These are phyloP conservation scores for Pyrenophora teres DNA, from an alignment of 2,329 filamentous ascomycete genomes.

Conservation along the genomic window DNA sequence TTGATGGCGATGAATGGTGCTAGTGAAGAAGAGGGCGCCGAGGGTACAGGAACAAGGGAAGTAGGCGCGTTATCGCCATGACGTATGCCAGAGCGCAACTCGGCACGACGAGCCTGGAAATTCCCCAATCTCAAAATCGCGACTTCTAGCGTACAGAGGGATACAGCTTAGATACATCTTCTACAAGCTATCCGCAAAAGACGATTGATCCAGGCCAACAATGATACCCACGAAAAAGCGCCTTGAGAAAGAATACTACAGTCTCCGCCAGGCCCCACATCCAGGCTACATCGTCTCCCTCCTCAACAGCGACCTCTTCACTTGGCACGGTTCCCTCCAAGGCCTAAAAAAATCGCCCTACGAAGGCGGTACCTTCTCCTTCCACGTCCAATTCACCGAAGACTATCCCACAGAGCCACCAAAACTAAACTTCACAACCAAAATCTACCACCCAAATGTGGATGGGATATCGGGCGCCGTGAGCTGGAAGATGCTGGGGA, in stretches of 20 bases:
- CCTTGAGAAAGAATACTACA: slow-evolving; percentile 4
- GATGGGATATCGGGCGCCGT: not conserved
- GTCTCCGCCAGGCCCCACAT: not conserved
- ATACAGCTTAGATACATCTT: no score
- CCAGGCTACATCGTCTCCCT: slow-evolving; percentile 1
- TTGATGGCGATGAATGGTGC: no score
- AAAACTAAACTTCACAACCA: slow-evolving; percentile 1
- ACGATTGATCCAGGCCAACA: no score
- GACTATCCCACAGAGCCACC: slow-evolving; percentile 5
- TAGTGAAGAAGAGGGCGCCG: no score
- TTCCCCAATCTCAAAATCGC: no score
- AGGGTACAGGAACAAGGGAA: no score
- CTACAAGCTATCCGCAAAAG: no score
- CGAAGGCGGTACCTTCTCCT: not conserved
- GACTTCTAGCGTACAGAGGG: no score
- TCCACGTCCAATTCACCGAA: slow-evolving; percentile 6
- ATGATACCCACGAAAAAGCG: slow-evolving; percentile 4
- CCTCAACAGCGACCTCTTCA: slow-evolving; percentile 1
- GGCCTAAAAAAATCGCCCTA: slow-evolving; percentile 1
- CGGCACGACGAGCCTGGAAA: no score
- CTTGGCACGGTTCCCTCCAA: slow-evolving; percentile 1
- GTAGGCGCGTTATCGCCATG: no score
- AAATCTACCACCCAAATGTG: slow-evolving; percentile 8
- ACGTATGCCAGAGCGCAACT: no score
- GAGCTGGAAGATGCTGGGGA: not conserved